Evolutionary conservation across 352 stramenopile species (phyloP), one percentile per base, ranked within the genome.

Genomic region (Globisporangium middletonii): DNA sequence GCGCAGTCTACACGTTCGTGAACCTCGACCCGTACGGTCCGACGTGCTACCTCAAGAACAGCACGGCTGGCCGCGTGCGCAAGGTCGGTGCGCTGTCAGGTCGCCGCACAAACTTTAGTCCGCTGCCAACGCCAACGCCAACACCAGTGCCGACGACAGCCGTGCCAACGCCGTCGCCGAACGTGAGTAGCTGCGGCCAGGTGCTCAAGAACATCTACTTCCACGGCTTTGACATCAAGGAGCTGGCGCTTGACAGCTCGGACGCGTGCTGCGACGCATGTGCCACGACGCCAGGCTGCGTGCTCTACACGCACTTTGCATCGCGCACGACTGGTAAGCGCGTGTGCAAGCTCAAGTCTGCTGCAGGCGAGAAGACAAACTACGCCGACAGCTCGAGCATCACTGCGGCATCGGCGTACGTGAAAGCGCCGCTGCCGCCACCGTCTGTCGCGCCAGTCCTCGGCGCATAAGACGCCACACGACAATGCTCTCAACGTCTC

Each of bases 31-130:
- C 41, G 6, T 41, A 28, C 0, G 51, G 49, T 13, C 51, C 59
- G 12, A 38, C 62, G 27, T 75, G 68, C 53, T 71, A 75, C 59
- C 48, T 75, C 41, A 76, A 76, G 57, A 66, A 33, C 37, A 63
- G 53, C 30, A n/a, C 6, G 6, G 50, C 30, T 16, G 50, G 50
- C 8, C 19, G 30, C 9, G 23, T 45, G 50, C 11, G 2, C 30
- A 59, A 59, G 44, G 27, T 42, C 2, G 53, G 53, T 16, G 53
- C 28, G 12, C 23, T 59, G 4, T 59, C 53, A 11, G 53, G 53
- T 30, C 53, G 15, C 2, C 46, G 45, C 27, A 33, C 23, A 2
- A 50, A 50, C 45, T 50, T 35, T 26, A 35, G 19, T 3, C 45
- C 45, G 45, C 12, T 38, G 33, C 19, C 45, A 33, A 11, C 45